Base-by-base conservation (phyloP, 2,329 filamentous ascomycete genomes). In the Penicillium sp. region DNA sequence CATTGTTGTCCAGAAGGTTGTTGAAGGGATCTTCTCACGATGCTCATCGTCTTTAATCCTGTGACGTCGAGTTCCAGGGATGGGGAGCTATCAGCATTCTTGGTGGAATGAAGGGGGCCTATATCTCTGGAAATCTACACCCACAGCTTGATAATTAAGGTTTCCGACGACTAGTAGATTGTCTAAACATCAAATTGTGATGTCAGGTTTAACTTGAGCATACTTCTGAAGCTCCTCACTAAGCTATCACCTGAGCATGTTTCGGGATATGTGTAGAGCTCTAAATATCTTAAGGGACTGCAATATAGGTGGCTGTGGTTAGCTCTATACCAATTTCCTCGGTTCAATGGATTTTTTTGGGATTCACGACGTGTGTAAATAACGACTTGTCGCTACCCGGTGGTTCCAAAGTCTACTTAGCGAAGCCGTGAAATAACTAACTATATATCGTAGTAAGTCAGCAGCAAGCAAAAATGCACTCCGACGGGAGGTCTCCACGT, bases 101-200 rank as follows among this genome's bases (percentile, higher is more conserved):
- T 51, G 28, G 51, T 40, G 51, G 35, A 54, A 54, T 53, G 13
- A 40, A 54, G 35, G 51, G 50, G 37, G 12, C 6, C 33, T 22
- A 17, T n/a, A 13, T 28, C 51, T 12, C 33, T 35, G 15, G 28
- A 13, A 15, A 17, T 24, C 49, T 10, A 51, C n/a, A 9, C 9
- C 24, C 12, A 9, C 22, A 35, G 49, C 10, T 35, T 22, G 28
- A 17, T 17, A 7, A 22, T 22, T 30, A 49, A 49, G 17, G 26
- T 49, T 49, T 28, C 5, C 3, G 26, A 9, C 15, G 8, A 30
- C 24, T 49, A 8, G 10, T 4, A 49, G 3, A 30, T 28, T 49
- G 15, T 49, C 3, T 17, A 10, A 22, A 35, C 30, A 51, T 30
- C 26, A 51, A 19, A 22, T 22, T 33, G 30, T 51, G 49, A 51